Evolutionary conservation across 306 rosid genomes (phyloP).

Genomic region (Crotalaria pallida): DNA sequence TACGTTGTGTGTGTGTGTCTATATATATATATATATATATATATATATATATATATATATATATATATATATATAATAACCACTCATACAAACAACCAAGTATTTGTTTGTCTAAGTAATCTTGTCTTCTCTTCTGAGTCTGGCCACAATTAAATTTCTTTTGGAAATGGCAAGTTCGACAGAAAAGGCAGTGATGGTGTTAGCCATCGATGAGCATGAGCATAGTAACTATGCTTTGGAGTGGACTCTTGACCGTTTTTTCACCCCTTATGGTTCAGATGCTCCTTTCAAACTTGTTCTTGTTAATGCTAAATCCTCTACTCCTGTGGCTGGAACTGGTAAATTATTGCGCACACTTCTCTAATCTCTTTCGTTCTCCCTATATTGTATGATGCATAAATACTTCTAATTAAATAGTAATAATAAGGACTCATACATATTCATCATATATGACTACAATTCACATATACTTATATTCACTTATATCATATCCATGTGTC

Average conservation of each 20-base stretch:
- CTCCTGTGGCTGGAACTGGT: slow-evolving; percentile 38
- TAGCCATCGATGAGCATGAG: slow-evolving; percentile 29
- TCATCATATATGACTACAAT: no score
- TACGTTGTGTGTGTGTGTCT: no score
- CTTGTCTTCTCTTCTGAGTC: neutral
- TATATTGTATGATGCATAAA: no score
- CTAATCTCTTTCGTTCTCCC: neutral
- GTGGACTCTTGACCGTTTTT: slow-evolving; percentile 45
- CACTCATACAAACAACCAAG: neutral
- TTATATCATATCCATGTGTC: no score
- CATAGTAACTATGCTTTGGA: slow-evolving; percentile 41
- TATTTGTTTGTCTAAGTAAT: neutral
- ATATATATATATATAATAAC: neutral
- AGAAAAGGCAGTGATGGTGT: slow-evolving; percentile 31
- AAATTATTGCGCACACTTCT: neutral
- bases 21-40: neutral
- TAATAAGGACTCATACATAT: no score
- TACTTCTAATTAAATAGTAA: no score
- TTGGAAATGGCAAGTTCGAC: neutral
- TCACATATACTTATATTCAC: no score
- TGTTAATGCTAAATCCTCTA: slow-evolving; percentile 37
- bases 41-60: neutral
- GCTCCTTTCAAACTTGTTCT: slow-evolving; percentile 41
- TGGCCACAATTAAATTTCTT: neutral
- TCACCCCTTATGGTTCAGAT: slow-evolving; percentile 21